A percentile compares a stretch with the other conserved stretches of the same genome.
phyloP scores from a whole-genome alignment of 176 grass and related monocot genomes.

The Tillandsia fasciculata region DNA sequence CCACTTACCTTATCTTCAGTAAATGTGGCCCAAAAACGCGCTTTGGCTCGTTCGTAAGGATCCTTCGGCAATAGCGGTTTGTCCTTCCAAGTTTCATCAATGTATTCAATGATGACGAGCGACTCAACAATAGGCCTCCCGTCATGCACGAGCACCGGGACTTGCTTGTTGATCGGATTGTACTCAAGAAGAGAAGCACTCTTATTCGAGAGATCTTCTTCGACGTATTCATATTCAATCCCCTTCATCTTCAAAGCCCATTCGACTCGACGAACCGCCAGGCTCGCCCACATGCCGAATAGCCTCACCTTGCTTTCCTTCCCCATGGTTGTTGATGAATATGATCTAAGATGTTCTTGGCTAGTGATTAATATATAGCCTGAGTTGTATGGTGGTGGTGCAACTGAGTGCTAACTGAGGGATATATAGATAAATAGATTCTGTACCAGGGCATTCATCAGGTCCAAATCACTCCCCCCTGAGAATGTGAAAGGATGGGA shows the following conservation, averaged over 20 bases:
- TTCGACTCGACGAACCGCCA: background rate
- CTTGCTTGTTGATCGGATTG: constrained; percentile 10
- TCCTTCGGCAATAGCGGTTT: background rate
- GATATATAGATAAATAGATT: background rate
- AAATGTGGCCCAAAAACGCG: constrained; percentile 7
- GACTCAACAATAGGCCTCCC: constrained; percentile 5
- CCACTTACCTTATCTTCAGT: background rate
- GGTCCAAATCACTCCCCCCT: constrained; percentile 4
- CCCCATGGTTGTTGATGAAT: background rate
- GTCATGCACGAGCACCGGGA: constrained; percentile 8
- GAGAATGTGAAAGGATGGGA: background rate
- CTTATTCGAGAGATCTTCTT: constrained; percentile 13
- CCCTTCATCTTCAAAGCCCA: constrained; percentile 8
- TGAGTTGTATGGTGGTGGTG: background rate
- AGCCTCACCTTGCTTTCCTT: background rate
- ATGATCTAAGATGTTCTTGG: background rate
- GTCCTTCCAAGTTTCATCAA: constrained; percentile 6
- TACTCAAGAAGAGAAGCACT: background rate
- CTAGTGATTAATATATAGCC: background rate
- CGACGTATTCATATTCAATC: constrained; percentile 6
- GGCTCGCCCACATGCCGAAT: constrained; percentile 5
- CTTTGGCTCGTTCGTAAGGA: constrained; percentile 1
- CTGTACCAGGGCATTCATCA: background rate
- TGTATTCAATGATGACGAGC: constrained; percentile 10
- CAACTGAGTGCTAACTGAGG: background rate